Evolutionary conservation across 2,329 filamentous ascomycete genomes (phyloP).

Genomic region (Plenodomus tracheiphilus): DNA sequence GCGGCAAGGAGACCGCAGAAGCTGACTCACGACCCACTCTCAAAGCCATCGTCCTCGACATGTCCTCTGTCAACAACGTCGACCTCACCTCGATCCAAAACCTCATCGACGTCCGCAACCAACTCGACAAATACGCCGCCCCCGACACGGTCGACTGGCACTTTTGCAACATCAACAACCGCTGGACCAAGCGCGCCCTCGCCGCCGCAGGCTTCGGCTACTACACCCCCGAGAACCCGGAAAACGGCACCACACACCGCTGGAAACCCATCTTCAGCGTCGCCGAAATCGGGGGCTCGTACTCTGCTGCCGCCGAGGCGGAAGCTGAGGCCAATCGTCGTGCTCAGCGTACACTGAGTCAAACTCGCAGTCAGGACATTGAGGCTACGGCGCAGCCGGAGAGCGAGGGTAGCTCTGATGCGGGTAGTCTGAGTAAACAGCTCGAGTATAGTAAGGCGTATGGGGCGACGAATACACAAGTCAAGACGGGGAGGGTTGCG

Average conservation of each 20-base stretch:
- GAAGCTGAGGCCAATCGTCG: constrained; percentile 66
- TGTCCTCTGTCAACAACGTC: constrained; percentile 91
- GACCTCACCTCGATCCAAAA: constrained; percentile 93
- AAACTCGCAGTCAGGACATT: constrained; percentile 55
- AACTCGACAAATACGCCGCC: constrained; percentile 83
- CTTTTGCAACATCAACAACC: constrained; percentile 87
- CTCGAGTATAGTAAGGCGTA: constrained; percentile 38
- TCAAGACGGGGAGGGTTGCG: constrained; percentile 46
- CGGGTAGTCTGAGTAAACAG: constrained; percentile 38
- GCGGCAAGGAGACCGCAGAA: constrained; percentile 51
- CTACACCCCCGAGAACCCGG: constrained; percentile 60
- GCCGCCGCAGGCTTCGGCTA: constrained; percentile 89
- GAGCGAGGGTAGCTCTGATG: constrained; percentile 20
- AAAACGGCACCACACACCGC: constrained; percentile 60
- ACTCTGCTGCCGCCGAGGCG: constrained; percentile 72
- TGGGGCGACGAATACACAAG: constrained; percentile 14
- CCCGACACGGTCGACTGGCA: constrained; percentile 93
- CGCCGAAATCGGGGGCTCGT: constrained; percentile 77
- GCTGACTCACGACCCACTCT: constrained; percentile 65
- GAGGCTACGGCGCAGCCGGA: constrained; percentile 15
- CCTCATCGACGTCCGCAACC: constrained; percentile 92
- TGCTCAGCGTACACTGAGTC: constrained; percentile 20
- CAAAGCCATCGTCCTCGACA: constrained; percentile 89
- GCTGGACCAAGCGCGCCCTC: constrained; percentile 92
- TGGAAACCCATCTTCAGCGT: constrained; percentile 96